These are phyloP conservation scores for Nakazawaea ernobii DNA, from an alignment of 805 yeast species.

Conservation along the genomic window DNA sequence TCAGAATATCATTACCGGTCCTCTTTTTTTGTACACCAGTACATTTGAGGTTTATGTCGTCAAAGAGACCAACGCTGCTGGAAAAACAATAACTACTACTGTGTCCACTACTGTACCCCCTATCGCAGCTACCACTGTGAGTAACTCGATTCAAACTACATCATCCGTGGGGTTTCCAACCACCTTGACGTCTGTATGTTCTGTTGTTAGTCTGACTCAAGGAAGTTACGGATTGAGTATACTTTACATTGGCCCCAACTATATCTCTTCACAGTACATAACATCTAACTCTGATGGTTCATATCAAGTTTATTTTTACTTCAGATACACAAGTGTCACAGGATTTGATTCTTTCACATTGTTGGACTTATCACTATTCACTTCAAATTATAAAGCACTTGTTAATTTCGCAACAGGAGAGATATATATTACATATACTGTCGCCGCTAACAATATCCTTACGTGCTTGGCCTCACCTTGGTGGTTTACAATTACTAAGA, in stretches of 20 bases:
- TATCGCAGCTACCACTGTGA: not conserved
- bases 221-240: not conserved
- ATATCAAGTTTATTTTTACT: not conserved
- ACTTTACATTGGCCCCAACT: not conserved
- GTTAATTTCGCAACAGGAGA: not conserved
- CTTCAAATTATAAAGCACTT: not conserved
- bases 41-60: no score
- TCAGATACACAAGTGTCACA: not conserved
- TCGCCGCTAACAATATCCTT: no score
- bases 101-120: no score
- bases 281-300: not conserved
- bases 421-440: not conserved
- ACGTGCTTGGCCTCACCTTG: not conserved
- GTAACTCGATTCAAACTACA: not conserved
- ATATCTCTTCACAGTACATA: not conserved
- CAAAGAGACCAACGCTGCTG: no score
- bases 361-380: not conserved
- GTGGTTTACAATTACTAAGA: no score
- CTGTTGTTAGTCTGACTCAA: not conserved
- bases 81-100: no score
- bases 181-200: not conserved
- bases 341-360: not conserved
- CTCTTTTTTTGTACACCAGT: no score
- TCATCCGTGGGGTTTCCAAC: not conserved
- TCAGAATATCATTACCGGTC: no score